Percentiles rank a stretch among this genome's conserved stretches.
phyloP scores from a whole-genome alignment of 176 grass and related monocot genomes.

The Luzula sylvatica region DNA sequence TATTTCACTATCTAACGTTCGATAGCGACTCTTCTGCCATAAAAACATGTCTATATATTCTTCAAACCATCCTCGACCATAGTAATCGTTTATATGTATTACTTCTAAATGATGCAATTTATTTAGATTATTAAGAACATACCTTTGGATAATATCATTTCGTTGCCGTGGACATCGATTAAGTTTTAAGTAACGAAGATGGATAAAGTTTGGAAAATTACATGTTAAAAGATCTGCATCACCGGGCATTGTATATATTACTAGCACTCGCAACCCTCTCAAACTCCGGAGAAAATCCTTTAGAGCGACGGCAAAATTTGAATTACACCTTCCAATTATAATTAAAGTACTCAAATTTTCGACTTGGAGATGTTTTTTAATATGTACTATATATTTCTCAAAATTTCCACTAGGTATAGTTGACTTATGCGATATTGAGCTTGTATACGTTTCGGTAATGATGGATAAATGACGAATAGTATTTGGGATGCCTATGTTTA shows the following conservation, averaged over 20 bases:
- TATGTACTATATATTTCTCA: constrained; percentile 2
- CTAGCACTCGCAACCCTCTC: neutral
- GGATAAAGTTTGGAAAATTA: neutral
- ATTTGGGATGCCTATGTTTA: neutral
- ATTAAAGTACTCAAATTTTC: constrained; percentile 30
- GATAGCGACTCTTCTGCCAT: too few relatives aligned
- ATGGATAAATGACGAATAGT: constrained; percentile 20
- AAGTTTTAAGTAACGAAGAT: constrained; percentile 26
- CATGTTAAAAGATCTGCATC: neutral
- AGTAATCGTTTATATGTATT: neutral
- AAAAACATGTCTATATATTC: neutral
- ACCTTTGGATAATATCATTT: neutral
- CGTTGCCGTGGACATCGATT: neutral
- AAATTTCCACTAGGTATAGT: neutral
- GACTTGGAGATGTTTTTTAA: neutral
- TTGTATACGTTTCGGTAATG: neutral
- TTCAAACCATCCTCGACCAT: neutral
- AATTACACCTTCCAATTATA: neutral
- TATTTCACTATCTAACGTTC: neutral
- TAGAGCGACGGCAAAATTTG: neutral
- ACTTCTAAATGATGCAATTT: constrained; percentile 32
- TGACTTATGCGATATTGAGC: neutral
- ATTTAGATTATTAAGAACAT: neutral
- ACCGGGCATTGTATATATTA: neutral
- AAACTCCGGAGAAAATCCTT: too few relatives aligned